Evolutionary conservation across 331 rosid genomes (phyloP).

Genomic region (Pyracantha coccinea): DNA sequence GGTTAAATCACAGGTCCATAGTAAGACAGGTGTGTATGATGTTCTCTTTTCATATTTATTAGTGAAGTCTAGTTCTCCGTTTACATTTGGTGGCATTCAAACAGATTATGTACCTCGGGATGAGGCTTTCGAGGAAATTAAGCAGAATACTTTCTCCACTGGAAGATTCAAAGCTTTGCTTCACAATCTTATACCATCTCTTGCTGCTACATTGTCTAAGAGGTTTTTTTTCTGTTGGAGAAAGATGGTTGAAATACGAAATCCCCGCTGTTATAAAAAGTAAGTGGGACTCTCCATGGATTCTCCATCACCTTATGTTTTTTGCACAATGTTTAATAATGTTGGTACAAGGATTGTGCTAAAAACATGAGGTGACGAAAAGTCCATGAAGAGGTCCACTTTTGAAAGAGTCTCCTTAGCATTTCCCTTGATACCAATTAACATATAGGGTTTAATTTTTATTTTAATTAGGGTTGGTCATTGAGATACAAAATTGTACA

Average conservation of each 20-base stretch:
- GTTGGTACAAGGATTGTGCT: no score
- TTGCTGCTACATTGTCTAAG: constrained; percentile 68
- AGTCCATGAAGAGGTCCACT: no score
- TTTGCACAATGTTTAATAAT: no score
- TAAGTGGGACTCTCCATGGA: no score
- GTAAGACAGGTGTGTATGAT: constrained; percentile 31
- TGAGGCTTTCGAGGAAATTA: constrained; percentile 90
- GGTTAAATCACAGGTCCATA: no score
- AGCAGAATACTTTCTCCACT: constrained; percentile 71
- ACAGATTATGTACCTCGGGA: constrained; percentile 92
- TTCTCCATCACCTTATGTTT: no score
- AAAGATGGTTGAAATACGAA: constrained; percentile 63
- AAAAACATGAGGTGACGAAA: no score
- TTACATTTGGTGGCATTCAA: constrained; percentile 10
- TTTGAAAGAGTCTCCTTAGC: no score
- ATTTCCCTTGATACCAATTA: no score
- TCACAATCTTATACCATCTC: constrained; percentile 79
- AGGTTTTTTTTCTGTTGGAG: constrained; percentile 38
- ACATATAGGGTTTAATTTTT: no score
- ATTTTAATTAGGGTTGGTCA: no score
- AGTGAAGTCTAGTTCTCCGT: not conserved
- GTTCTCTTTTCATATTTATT: not conserved
- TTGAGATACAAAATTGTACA: no score
- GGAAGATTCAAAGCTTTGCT: constrained; percentile 88
- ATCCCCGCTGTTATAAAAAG: constrained; percentile 67